These are phyloP conservation scores for Tillandsia fasciculata DNA, from an alignment of 176 grass and related monocot species.

Conservation along the genomic window DNA sequence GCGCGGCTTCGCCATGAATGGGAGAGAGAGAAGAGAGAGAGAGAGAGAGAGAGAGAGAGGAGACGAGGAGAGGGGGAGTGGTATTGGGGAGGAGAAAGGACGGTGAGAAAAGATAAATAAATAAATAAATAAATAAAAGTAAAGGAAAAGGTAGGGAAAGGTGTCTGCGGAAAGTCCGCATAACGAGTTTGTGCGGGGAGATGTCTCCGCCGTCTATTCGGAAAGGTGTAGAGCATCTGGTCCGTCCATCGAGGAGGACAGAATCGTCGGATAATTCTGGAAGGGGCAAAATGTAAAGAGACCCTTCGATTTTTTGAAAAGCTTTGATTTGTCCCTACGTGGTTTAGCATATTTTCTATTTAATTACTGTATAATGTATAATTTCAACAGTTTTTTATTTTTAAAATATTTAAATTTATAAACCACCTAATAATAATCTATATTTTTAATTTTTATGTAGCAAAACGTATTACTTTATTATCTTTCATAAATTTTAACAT, in stretches of 20 bases:
- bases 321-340: too few species aligned
- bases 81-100: slow-evolving; percentile 2
- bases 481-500: too few species aligned
- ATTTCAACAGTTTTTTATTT: too few species aligned
- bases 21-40: background rate
- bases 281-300: too few species aligned
- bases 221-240: background rate
- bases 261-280: too few species aligned
- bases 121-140: background rate
- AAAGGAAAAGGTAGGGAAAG: background rate
- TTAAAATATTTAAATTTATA: too few species aligned
- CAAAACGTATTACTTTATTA: too few species aligned
- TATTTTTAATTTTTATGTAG: too few species aligned
- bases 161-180: background rate
- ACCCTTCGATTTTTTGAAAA: too few species aligned
- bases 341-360: too few species aligned
- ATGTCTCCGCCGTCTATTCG: background rate
- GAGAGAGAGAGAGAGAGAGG: slow-evolving; percentile 2
- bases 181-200: background rate
- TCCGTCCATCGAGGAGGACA: background rate
- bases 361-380: too few species aligned
- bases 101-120: background rate
- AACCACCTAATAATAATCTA: too few species aligned
- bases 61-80: background rate
- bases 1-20: slow-evolving; percentile 59